Percentiles rank a stretch among this genome's conserved stretches.
Conservation (phyloP, 2,329 filamentous ascomycete species). For the Trichophyton schoenleinii region DNA sequence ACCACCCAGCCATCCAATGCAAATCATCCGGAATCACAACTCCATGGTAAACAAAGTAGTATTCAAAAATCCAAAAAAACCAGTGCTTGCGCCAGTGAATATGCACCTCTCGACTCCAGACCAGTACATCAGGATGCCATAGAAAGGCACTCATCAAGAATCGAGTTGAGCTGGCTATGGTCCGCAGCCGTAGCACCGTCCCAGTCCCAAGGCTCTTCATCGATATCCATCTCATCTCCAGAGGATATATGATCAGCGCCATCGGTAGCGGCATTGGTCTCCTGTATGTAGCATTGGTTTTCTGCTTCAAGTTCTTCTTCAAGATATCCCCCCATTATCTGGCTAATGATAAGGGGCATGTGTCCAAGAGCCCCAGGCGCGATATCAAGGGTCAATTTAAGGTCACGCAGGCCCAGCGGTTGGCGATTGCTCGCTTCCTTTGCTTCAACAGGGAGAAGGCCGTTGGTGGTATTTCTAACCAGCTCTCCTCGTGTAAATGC, state of each 20-base stretch:
- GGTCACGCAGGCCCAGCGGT: constrained; percentile 63
- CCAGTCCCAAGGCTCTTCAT: constrained; percentile 27
- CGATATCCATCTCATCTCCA: constrained; percentile 30
- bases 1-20: not conserved
- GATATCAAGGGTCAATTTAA: constrained; percentile 63
- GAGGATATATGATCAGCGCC: constrained; percentile 15
- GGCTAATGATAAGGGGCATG: constrained; percentile 61
- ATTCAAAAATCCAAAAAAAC: not conserved
- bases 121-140: constrained; percentile 24
- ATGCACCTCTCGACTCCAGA: constrained; percentile 2
- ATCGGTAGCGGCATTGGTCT: constrained; percentile 14
- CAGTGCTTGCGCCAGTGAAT: not conserved
- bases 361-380: constrained; percentile 63
- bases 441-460: constrained; percentile 67
- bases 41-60: not conserved
- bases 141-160: constrained; percentile 32
- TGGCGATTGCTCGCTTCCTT: constrained; percentile 60
- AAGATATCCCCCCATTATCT: constrained; percentile 57
- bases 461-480: constrained; percentile 55
- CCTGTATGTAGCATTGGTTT: constrained; percentile 21
- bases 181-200: constrained; percentile 27
- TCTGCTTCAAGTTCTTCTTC: constrained; percentile 59
- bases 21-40: not conserved
- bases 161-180: constrained; percentile 25
- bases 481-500: constrained; percentile 61